Conservation (phyloP, 768 basidiomycete species). For the Mycena vitilis region DNA sequence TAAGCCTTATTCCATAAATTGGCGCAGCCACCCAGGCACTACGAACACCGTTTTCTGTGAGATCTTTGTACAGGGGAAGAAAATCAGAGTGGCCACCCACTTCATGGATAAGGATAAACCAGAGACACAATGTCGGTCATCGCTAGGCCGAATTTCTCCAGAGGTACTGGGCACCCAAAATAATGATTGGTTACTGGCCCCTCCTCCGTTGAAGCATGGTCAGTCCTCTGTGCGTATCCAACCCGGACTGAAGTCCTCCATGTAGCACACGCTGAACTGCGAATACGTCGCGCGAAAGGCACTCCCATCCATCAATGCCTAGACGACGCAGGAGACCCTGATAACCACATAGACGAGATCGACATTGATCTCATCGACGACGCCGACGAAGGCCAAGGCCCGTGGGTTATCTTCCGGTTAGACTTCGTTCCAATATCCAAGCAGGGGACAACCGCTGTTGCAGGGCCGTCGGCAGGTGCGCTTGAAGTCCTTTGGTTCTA, state of each 20-base stretch:
- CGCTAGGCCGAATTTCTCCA: slow-evolving; percentile 1
- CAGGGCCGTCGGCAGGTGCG: slow-evolving; percentile 1
- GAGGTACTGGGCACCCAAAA: not conserved
- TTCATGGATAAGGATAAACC: slow-evolving; percentile 20
- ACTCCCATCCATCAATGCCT: slow-evolving; percentile 7
- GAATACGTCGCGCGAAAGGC: slow-evolving; percentile 16
- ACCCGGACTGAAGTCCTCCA: not conserved
- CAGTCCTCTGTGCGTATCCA: not conserved
- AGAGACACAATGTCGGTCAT: slow-evolving; percentile 16
- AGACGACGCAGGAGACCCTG: not conserved
- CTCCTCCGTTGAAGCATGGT: slow-evolving; percentile 10
- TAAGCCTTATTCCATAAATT: slow-evolving; percentile 11
- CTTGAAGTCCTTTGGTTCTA: not conserved
- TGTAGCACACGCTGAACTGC: not conserved
- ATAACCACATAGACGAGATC: not conserved
- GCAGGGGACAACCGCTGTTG: not conserved
- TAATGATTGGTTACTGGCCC: not conserved
- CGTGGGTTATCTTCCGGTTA: slow-evolving; percentile 21
- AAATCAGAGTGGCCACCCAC: slow-evolving; percentile 3
- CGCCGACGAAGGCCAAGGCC: not conserved
- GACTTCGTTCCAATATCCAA: not conserved
- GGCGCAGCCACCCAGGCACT: slow-evolving; percentile 20
- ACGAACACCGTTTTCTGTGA: slow-evolving; percentile 18
- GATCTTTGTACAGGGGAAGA: slow-evolving; percentile 1
- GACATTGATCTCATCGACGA: slow-evolving; percentile 24